Base-by-base conservation (phyloP, 2,329 filamentous ascomycete genomes). In the Colletotrichum sp. region DNA sequence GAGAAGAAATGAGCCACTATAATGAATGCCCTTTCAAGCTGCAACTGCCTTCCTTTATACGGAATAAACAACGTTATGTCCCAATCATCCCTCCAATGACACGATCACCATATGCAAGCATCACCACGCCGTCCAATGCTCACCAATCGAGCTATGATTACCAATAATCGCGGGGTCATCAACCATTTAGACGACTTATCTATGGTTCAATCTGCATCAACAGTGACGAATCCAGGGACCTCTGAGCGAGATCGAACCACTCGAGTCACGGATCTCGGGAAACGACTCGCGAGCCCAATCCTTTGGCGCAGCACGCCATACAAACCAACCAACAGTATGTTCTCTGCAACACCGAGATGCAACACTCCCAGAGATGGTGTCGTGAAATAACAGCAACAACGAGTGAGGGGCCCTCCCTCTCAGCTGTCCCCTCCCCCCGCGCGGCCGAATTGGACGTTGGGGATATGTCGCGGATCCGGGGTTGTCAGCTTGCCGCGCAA, bases 131-230 rank as follows among this genome's bases (percentile, higher is more conserved):
- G 33, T n/a, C 59, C 8, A 55, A 33, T 27, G 43, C 27, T 62
- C 16, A 16, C 55, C 55, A 31, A 29, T 16, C 15, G 18, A 15
- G 16, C 27, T 29, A n/a, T 66, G 68, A 73, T 73, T 71, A 73
- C 71, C 68, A 73, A 73, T 63, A 47, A 47, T 51, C 68, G 71
- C 71, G 68, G 71, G 71, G 62, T 73, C 11, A 7, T n/a, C 11
- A 6, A 2, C 27, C 55, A 13, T 58, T 9, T 15, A 13, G 15
- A 58, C 3, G 7, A n/a, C 43, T 34, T 31, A 47, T 66, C 27
- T 66, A 71, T 71, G 68, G 68, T 27, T 51, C 58, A 58, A 71
- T 73, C 43, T 66, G 71, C 71, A 73, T 36, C 29, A 8, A 21
- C 18, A 5, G 34, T 73, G 71, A 73, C 71, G 68, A 73, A 63